A percentile compares a stretch with the other conserved stretches of the same genome.
Conservation (phyloP, 192 early-diverging fungal genomes). For the Coemansia javaensis region DNA sequence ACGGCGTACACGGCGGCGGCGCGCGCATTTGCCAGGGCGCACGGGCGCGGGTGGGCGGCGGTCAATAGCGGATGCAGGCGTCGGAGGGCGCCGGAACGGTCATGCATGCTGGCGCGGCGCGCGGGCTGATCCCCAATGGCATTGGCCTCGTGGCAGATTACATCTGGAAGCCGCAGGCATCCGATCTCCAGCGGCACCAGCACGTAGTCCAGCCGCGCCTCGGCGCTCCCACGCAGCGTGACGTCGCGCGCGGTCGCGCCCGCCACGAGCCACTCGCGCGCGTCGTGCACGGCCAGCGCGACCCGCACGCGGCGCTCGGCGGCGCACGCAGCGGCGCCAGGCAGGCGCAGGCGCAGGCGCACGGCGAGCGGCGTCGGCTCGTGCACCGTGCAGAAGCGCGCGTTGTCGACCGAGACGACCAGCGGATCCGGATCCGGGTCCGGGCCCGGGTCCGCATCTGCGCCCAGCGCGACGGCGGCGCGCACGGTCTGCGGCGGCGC, state of each 20-base stretch:
- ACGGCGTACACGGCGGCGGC: conserved; percentile 29
- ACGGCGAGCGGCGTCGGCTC: conserved; percentile 17
- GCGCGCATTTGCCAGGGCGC: conserved; percentile 14
- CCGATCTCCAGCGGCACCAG: conserved; percentile 35
- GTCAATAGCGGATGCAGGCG: not conserved
- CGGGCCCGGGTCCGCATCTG: not conserved
- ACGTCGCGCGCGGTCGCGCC: conserved; percentile 12
- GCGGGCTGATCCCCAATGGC: not conserved
- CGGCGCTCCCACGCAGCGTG: conserved; percentile 1
- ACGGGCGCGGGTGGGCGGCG: not conserved
- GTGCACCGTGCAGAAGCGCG: conserved; percentile 14
- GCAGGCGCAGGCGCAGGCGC: conserved; percentile 4
- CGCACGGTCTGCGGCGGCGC: too few relatives aligned
- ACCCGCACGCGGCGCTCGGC: conserved; percentile 10
- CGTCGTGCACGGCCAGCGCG: conserved; percentile 7
- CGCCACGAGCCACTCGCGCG: conserved; percentile 29
- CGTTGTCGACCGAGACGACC: conserved; percentile 9
- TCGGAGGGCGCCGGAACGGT: not conserved
- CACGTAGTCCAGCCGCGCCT: conserved; percentile 5
- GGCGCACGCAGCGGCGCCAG: too few relatives aligned
- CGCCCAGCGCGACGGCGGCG: not conserved
- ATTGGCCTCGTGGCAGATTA: conserved; percentile 24
- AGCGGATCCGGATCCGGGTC: not conserved
- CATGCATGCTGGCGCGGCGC: not conserved
- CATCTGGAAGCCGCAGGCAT: conserved; percentile 30